These are phyloP conservation scores for Yarrowia sp. DNA, from an alignment of 805 yeast species.

Conservation along the genomic window DNA sequence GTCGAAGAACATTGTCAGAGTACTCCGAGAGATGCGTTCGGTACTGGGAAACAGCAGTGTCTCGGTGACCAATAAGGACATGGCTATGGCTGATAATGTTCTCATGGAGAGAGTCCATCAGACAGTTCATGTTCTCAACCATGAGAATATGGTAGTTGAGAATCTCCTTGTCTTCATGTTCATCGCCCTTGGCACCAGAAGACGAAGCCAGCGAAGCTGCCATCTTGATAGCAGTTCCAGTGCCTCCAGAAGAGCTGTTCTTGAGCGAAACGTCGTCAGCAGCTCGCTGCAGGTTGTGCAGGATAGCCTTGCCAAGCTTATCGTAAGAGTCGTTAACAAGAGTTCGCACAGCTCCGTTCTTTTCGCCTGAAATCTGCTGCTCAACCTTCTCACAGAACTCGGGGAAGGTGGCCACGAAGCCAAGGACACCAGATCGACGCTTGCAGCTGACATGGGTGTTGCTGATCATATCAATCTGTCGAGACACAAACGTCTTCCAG, in stretches of 20 bases:
- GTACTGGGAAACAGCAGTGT: conserved; percentile 41
- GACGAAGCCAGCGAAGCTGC: conserved; percentile 30
- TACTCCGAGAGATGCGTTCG: conserved; percentile 51
- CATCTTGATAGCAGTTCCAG: conserved; percentile 30
- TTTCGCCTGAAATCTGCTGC: conserved; percentile 14
- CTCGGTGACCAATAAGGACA: conserved; percentile 35
- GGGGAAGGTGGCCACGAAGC: conserved; percentile 58
- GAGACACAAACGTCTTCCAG: conserved; percentile 67
- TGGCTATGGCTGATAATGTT: conserved; percentile 12
- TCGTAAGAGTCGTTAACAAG: conserved; percentile 48
- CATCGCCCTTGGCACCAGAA: conserved; percentile 32
- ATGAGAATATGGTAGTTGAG: conserved; percentile 56
- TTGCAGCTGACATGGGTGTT: conserved; percentile 51
- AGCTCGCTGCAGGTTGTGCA: conserved; percentile 47
- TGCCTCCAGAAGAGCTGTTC: conserved; percentile 13
- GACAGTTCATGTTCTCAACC: conserved; percentile 58
- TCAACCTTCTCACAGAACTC: conserved; percentile 55
- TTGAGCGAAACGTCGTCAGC: conserved; percentile 44
- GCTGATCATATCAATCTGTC: conserved; percentile 58
- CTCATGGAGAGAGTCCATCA: conserved; percentile 42
- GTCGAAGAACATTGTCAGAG: conserved; percentile 56
- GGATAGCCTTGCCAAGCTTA: conserved; percentile 47
- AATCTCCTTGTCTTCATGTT: conserved; percentile 50
- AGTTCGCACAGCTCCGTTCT: conserved; percentile 44
- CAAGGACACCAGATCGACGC: conserved; percentile 54